Conservation (phyloP, 106 monocot genomes). For the Alisma plantagoaquatica region DNA sequence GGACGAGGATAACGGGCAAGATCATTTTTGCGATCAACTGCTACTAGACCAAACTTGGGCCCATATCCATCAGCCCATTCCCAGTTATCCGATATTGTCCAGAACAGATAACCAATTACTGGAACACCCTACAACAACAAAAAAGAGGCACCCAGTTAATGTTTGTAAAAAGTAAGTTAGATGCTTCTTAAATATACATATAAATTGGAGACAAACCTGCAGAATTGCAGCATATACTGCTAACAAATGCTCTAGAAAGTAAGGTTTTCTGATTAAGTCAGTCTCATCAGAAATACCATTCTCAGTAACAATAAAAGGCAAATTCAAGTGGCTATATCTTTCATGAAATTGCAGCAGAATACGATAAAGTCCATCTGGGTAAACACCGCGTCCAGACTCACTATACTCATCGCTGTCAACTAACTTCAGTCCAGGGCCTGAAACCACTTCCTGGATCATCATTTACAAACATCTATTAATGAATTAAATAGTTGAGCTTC, state of each 20-base stretch:
- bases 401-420: conserved; percentile 76
- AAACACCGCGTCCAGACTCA: conserved; percentile 94
- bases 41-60: conserved; percentile 94
- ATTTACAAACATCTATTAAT: too few species aligned
- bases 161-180: too few species aligned
- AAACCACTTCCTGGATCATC: conserved; percentile 57
- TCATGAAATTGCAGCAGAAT: conserved; percentile 79
- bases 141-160: too few species aligned
- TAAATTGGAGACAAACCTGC: conserved; percentile 25
- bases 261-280: conserved; percentile 83
- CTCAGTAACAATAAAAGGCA: conserved; percentile 86
- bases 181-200: not conserved
- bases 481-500: too few species aligned
- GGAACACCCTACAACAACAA: conserved; percentile 57
- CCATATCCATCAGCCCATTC: conserved; percentile 99
- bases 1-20: conserved; percentile 70
- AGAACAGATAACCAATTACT: conserved; percentile 91
- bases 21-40: conserved; percentile 79
- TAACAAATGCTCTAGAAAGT: conserved; percentile 84
- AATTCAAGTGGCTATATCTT: conserved; percentile 67
- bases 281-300: conserved; percentile 97
- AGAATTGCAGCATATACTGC: conserved; percentile 74
- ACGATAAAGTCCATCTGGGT: conserved; percentile 86
- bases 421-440: conserved; percentile 79
- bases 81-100: conserved; percentile 99